Percentiles rank a stretch among this genome's conserved stretches.
phyloP scores from a whole-genome alignment of 2,329 filamentous ascomycete genomes.

The Cryoendolithus antarcticus region DNA sequence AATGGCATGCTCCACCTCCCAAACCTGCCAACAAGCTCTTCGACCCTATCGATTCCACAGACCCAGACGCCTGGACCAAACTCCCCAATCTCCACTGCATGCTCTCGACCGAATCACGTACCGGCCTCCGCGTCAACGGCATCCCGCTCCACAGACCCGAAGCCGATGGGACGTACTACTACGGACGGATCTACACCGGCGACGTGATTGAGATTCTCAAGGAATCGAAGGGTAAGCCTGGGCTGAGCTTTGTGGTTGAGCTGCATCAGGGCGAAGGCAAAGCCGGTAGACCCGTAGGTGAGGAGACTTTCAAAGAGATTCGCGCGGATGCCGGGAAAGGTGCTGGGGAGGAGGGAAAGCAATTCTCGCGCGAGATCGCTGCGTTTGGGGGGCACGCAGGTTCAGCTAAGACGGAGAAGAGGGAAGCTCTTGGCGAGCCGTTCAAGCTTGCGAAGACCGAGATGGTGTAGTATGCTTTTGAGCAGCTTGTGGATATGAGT shows the following conservation, averaged over 20 bases:
- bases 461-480: too few species aligned
- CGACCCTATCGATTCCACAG: constrained; percentile 11
- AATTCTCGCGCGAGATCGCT: too few species aligned
- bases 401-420: too few species aligned
- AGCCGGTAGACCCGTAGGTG: constrained; percentile 1
- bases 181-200: constrained; percentile 59
- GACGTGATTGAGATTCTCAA: constrained; percentile 63
- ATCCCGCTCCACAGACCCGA: constrained; percentile 48
- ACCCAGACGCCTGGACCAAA: constrained; percentile 41
- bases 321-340: too few species aligned
- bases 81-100: constrained; percentile 50
- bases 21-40: constrained; percentile 48
- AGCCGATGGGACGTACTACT: constrained; percentile 40
- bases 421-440: too few species aligned
- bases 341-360: too few species aligned
- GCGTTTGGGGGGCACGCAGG: too few species aligned
- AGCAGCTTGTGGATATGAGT: too few species aligned
- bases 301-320: background rate
- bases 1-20: constrained; percentile 49
- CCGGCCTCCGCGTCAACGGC: constrained; percentile 66
- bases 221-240: constrained; percentile 18
- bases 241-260: constrained; percentile 31
- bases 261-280: constrained; percentile 26
- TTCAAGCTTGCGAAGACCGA: too few species aligned
- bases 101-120: constrained; percentile 66